phyloP scores from a whole-genome alignment of 2,329 filamentous ascomycete genomes.

The Incumbomyces lentus region DNA sequence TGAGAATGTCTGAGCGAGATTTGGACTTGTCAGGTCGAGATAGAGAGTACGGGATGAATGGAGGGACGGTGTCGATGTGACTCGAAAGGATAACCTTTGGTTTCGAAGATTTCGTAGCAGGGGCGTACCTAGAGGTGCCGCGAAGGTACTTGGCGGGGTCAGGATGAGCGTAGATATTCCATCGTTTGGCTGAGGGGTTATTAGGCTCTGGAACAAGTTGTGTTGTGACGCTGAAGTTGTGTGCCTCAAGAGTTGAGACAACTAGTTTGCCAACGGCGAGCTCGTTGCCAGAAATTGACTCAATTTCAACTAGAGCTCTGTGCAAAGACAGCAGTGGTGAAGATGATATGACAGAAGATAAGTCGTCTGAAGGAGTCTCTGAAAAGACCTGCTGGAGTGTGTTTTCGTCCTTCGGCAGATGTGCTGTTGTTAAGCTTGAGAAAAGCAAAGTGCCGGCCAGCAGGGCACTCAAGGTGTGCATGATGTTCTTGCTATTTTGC shows the following conservation, averaged over 20 bases:
- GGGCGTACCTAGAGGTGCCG: conserved; percentile 16
- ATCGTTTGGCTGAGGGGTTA: conserved; percentile 38
- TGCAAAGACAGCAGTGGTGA: conserved; percentile 60
- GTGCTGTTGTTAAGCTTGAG: background rate
- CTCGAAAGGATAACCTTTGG: conserved; percentile 45
- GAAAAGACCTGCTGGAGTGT: background rate
- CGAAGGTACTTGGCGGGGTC: conserved; percentile 20
- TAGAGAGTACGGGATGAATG: conserved; percentile 40
- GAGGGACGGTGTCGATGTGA: conserved; percentile 65
- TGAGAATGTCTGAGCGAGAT: conserved; percentile 25
- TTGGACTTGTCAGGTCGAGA: conserved; percentile 14
- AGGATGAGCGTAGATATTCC: conserved; percentile 66
- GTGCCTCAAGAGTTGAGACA: conserved; percentile 50
- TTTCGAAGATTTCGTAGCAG: conserved; percentile 1
- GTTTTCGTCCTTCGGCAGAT: conserved; percentile 1
- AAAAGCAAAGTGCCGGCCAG: background rate
- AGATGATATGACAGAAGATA: conserved; percentile 29
- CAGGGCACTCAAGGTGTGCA: background rate
- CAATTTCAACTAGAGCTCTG: conserved; percentile 60
- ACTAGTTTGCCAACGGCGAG: conserved; percentile 58
- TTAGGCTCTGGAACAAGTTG: conserved; percentile 34
- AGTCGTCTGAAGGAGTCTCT: conserved; percentile 7
- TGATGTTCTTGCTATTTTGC: background rate
- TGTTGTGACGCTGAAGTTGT: conserved; percentile 53
- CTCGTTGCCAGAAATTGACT: conserved; percentile 64